phyloP scores from a whole-genome alignment of 2,329 filamentous ascomycete species.

The Claviceps quebecensis region DNA sequence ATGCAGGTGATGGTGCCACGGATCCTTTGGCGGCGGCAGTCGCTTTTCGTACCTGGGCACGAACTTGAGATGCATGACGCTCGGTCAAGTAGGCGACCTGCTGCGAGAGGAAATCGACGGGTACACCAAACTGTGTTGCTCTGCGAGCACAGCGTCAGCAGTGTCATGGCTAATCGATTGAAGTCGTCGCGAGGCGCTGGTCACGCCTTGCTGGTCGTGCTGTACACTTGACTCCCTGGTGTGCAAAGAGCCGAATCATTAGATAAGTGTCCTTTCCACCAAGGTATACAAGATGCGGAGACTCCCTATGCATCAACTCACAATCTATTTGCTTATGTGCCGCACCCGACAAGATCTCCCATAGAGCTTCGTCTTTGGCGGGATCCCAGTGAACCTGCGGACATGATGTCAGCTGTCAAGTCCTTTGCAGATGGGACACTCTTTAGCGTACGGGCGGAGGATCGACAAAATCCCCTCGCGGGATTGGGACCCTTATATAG shows the following conservation, averaged over 20 bases:
- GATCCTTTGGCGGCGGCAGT: constrained; percentile 44
- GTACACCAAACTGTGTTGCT: constrained; percentile 67
- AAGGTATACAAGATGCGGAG: no score
- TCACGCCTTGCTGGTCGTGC: not conserved
- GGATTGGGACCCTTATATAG: constrained; percentile 80
- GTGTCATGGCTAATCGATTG: constrained; percentile 7
- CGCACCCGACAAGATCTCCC: constrained; percentile 75
- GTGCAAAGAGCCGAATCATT: constrained; percentile 9
- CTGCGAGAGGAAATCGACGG: constrained; percentile 76
- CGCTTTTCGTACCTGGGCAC: constrained; percentile 74
- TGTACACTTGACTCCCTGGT: constrained; percentile 62
- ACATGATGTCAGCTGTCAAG: constrained; percentile 3
- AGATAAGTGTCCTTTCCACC: not conserved
- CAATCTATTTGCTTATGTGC: constrained; percentile 80
- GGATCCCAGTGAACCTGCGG: constrained; percentile 73
- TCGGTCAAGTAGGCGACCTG: constrained; percentile 93
- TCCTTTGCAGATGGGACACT: not conserved
- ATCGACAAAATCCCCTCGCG: constrained; percentile 76
- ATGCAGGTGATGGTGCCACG: constrained; percentile 41
- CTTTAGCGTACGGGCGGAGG: constrained; percentile 60
- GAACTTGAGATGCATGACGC: constrained; percentile 75
- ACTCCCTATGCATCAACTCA: constrained; percentile 25
- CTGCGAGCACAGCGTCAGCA: constrained; percentile 24
- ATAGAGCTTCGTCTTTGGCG: constrained; percentile 73
- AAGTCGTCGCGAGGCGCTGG: constrained; percentile 1